Evolutionary conservation across 2,329 filamentous ascomycete species (phyloP), one percentile per base, ranked within the genome.

Genomic region (Colletotrichum chrysophilum): DNA sequence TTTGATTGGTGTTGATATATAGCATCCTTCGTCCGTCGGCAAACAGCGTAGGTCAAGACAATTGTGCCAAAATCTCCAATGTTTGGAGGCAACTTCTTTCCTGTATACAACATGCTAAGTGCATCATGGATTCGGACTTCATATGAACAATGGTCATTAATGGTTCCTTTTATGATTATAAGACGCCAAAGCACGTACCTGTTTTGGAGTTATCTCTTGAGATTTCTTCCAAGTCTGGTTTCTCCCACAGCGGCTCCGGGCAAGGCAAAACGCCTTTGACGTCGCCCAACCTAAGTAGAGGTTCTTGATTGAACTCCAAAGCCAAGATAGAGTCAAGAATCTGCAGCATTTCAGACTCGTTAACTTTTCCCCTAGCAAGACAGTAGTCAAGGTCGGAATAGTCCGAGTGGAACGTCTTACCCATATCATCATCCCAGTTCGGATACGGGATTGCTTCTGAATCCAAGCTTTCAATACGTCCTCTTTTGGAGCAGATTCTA

Each of bases 11-110:
- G 78, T 55, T 82, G 81, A 2, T 77, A 64, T 16, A 80, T 76
- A 7, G 84, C 79, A 7, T 84, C 81, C 76, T 81, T 82, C 13
- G 80, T 80, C 28, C 82, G 80, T 8, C 80, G 81, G 64, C 80
- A 83, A 9, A 86, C 79, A 9, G 82, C 82, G 73, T 83, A 81
- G n/a, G 85, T 80, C 16, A 85, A 78, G 8, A 86, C 62, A 14
- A 83, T 77, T 6, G 80, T 79, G 43, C 82, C 81, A 70, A 86
- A 85, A 1, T 56, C 52, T 16, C 52, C 52, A 14, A 56, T 8
- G 13, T 28, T 24, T 26, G 21, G 21, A 26, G 52, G 52, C 13
- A 56, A 28, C 52, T 56, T 56, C 52, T 56, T 56, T 18, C 13
- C 52, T 13, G 26, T 28, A 8, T 56, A 10, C 13, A 56, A 28